Evolutionary conservation across 2,329 filamentous ascomycete species (phyloP), one percentile per base, ranked within the genome.

Genomic region (Neonectria hederae): DNA sequence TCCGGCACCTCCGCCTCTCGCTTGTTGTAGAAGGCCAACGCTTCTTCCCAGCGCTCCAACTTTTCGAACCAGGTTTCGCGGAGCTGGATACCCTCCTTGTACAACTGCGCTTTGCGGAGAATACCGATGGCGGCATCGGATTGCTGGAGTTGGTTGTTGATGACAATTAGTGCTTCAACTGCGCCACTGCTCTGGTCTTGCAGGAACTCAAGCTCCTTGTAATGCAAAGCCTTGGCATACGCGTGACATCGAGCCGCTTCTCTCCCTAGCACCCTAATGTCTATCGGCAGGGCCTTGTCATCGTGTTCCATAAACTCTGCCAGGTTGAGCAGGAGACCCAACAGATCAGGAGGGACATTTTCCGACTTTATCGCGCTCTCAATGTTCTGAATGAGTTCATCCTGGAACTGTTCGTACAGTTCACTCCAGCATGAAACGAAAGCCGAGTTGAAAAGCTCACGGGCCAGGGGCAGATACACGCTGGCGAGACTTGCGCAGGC

Each of bases 251-350:
- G 95, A 21, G 92, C 95, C 53, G 96, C 96, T 77, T 98, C 97
- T 76, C 95, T 92, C 32, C 97, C 97, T 11, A 99, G 86, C 10
- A 96, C 94, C 53, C 96, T 87, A 68, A 99, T 97, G 76, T 99
- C 97, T 67, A 99, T 99, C 2, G 96, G 96, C 56, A 99, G 83
- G 14, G 97, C 95, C 79, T 99, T 99, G 78, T 99, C 96, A 73
- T 99, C 97, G 75, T 99, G 96, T 77, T 99, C 96, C 96, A 99
- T 99, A 78, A 99, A 99, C 77, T 99, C 96, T 22, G 96, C 96
- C 54, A 99, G 86, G 75, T 99, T 99, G 53, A 99, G 88, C 28
- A 99, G 84, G 54, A 97, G 91, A 65, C 97, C 95, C 9, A 99
- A 84, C 69, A 99, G 91, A 78, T 99, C 97, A 0, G 97, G 96